Evolutionary conservation across 352 stramenopile species (phyloP).

Genomic region (Halophytophthora batemanensis): DNA sequence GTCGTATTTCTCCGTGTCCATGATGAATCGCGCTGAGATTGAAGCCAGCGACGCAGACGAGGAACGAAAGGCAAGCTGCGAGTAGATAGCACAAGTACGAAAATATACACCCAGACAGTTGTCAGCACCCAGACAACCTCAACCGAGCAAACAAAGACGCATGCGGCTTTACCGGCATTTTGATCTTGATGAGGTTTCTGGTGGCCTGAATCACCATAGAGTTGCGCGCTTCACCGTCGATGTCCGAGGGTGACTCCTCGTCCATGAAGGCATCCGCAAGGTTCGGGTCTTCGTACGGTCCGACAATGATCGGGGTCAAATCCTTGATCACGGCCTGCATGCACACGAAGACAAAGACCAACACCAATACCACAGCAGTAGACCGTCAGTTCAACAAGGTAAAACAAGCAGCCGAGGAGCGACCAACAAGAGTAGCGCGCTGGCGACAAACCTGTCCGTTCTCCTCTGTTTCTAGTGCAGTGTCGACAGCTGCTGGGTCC

Average conservation of each 20-base stretch:
- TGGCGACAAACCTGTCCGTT: constrained; percentile 31
- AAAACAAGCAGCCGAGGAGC: not conserved
- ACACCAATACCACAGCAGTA: not conserved
- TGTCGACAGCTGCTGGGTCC: not conserved
- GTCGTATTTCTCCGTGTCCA: constrained; percentile 70
- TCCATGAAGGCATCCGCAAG: constrained; percentile 65
- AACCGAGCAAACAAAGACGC: not conserved
- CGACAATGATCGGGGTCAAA: constrained; percentile 56
- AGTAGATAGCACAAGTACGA: constrained; percentile 1
- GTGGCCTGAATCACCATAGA: constrained; percentile 47
- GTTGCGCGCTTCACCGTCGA: constrained; percentile 29
- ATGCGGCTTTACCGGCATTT: constrained; percentile 30
- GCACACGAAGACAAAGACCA: constrained; percentile 7
- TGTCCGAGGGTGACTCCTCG: constrained; percentile 18
- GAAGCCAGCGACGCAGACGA: not conserved
- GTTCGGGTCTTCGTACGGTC: constrained; percentile 82
- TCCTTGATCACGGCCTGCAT: constrained; percentile 46
- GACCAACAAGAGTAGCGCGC: not conserved
- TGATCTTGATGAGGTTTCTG: constrained; percentile 56
- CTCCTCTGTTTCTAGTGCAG: constrained; percentile 2
- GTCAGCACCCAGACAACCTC: not conserved
- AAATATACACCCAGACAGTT: not conserved
- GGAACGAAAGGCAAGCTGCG: constrained; percentile 18
- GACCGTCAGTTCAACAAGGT: constrained; percentile 1
- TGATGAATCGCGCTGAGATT: constrained; percentile 41